A percentile compares a stretch with the other conserved stretches of the same genome.
phyloP scores from a whole-genome alignment of 768 basidiomycete species.

The Calocybe cyanea region DNA sequence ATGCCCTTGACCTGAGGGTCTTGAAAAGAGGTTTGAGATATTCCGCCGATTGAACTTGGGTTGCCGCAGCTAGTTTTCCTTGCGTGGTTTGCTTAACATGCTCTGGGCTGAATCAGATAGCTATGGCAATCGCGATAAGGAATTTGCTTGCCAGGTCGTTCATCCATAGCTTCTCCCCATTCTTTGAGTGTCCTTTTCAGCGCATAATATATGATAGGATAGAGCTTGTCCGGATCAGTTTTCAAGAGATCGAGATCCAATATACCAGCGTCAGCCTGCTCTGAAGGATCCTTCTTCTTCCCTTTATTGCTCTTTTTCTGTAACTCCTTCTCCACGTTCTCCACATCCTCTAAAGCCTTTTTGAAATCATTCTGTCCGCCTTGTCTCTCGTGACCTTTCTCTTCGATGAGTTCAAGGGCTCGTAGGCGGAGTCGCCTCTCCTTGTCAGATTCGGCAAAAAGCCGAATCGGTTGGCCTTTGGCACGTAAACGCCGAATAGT shows the following conservation, averaged over 20 bases:
- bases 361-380: conserved; percentile 96
- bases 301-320: conserved; percentile 56
- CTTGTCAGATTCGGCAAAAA: conserved; percentile 95
- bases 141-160: conserved; percentile 69
- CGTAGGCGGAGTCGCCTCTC: conserved; percentile 86
- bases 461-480: conserved; percentile 90
- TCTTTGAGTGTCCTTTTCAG: conserved; percentile 90
- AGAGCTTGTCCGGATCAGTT: conserved; percentile 90
- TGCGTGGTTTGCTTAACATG: conserved; percentile 83
- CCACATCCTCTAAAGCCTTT: conserved; percentile 83
- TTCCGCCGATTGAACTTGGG: conserved; percentile 92
- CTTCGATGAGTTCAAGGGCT: conserved; percentile 93
- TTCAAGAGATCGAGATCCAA: conserved; percentile 82
- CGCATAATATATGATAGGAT: conserved; percentile 95
- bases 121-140: background rate
- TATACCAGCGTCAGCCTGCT: conserved; percentile 49
- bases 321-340: conserved; percentile 67
- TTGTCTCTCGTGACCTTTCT: conserved; percentile 73
- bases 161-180: conserved; percentile 95
- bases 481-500: conserved; percentile 82
- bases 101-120: conserved; percentile 40
- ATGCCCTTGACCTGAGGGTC: conserved; percentile 77
- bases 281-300: conserved; percentile 63
- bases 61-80: conserved; percentile 92
- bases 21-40: conserved; percentile 98